These are phyloP conservation scores for Boletus coccyginus DNA, from an alignment of 768 basidiomycete species.

Conservation along the genomic window DNA sequence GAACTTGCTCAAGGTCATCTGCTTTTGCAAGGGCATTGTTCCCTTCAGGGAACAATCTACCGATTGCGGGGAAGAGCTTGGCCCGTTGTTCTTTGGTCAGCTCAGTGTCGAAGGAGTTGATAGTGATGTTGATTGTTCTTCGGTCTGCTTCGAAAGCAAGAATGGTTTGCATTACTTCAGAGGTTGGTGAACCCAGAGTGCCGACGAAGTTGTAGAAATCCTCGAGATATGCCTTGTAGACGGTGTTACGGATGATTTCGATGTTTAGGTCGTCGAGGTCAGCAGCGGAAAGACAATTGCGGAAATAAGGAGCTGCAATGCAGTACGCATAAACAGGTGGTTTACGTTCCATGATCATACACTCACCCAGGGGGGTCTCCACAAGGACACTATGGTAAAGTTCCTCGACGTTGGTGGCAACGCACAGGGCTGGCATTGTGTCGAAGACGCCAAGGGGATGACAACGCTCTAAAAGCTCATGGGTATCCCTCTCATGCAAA, in stretches of 20 bases:
- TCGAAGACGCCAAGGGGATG: conserved; percentile 97
- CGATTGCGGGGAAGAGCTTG: conserved; percentile 90
- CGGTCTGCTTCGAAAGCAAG: conserved; percentile 97
- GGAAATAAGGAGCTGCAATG: conserved; percentile 85
- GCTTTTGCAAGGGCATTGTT: conserved; percentile 92
- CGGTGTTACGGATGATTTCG: conserved; percentile 98
- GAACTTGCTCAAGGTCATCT: conserved; percentile 93
- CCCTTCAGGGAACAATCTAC: conserved; percentile 91
- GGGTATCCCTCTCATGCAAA: conserved; percentile 94
- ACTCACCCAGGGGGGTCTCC: conserved; percentile 92
- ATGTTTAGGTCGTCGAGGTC: conserved; percentile 99
- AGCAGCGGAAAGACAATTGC: conserved; percentile 89
- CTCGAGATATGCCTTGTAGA: conserved; percentile 98
- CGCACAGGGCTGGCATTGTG: conserved; percentile 98
- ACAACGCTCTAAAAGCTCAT: conserved; percentile 93
- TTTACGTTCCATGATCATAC: background rate
- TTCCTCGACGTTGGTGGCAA: conserved; percentile 98
- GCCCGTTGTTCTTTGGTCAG: conserved; percentile 94
- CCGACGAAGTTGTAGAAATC: conserved; percentile 88
- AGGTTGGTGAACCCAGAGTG: conserved; percentile 79
- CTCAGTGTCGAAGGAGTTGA: conserved; percentile 97
- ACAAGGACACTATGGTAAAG: conserved; percentile 95
- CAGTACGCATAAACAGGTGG: background rate
- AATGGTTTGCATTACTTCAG: conserved; percentile 88
- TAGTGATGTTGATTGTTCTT: conserved; percentile 95